Evolutionary conservation across 1,284 basidiomycete species (phyloP), one percentile per base, ranked within the genome.

Genomic region (Volvariella surrecta): DNA sequence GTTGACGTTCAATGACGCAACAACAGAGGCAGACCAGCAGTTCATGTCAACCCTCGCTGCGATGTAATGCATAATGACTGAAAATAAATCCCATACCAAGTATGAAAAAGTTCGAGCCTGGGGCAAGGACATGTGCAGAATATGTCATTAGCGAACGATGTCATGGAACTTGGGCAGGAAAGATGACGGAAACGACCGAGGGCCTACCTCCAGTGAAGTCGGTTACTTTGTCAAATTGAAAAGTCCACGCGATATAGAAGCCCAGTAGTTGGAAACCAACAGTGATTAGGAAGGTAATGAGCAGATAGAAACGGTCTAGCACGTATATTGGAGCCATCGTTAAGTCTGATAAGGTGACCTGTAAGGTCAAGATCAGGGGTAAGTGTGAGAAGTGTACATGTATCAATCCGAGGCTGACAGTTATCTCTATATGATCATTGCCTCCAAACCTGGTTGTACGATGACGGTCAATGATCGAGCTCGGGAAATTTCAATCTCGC

Each of bases 191-290:
- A 30, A 3, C n/a, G 30, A 18, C 31, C 42, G 22, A 31, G n/a
- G 10, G 56, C 66, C 9, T 30, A 73, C 76, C 74, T 46, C 77
- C 76, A 2, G 76, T 79, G 48, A 80, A 73, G 54, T 79, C 82
- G 8, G 82, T 84, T 40, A 86, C 79, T 57, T 85, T 84, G 59
- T 86, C 82, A 54, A 85, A 82, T 66, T 81, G 73, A 32, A 81
- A 64, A 0, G 74, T 76, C 74, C 76, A 85, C 4, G 82, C 79
- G 44, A 87, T 76, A 10, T 72, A 66, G 54, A 88, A 87, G 3
- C 83, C 83, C 0, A 68, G 49, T 1, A 79, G 61, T 55, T 87
- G 84, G 59, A 79, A 86, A 16, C 62, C 80, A 18, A 78, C 58
- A 0, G 82, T 84, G 45, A 87, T 70, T 31, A 88, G 67, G 18